Base-by-base conservation (phyloP, 2,329 filamentous ascomycete species). In the Claviceps pusilla region DNA sequence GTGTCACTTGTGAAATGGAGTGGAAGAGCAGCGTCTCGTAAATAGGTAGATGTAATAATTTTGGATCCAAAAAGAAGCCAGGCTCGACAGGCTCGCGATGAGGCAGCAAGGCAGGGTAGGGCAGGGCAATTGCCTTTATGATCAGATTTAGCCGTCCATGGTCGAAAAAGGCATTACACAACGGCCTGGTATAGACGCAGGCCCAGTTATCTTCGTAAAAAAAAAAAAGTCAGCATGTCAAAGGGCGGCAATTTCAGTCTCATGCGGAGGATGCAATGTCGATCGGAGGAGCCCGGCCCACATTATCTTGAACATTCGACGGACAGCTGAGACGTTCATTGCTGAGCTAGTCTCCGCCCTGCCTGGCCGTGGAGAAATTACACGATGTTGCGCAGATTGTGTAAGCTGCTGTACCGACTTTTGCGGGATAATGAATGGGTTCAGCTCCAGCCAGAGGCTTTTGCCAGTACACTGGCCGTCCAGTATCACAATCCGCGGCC, bases 221-320 rank as follows among this genome's bases (percentile, higher is more conserved):
- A 48, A 16, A 19, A 19, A 19, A n/a, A n/a, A n/a, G n/a, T n/a
- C n/a, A n/a, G n/a, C 35, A 19, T 50, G 35, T 29, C 48, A 29
- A 28, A 31, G 48, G 37, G 16, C 11, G 37, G 24, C 12, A 31
- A 39, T 47, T 29, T 19, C 11, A 16, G 31, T 29, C 45, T 16
- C 45, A 31, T 48, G 29, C 43, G 19, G 29, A 33, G 33, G 39
- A 54, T 19, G 48, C 47, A 48, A 28, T 51, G 41, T 42, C 43
- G 48, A 52, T 52, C 50, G 33, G 33, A 51, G 14, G 46, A 48
- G 46, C 47, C 47, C n/a, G 47, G 47, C 12, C 47, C 47, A 49
- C 47, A 49, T 49, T 9, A 33, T 37, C 47, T 48, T 16, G 14
- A 29, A 48, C 16, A 35, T 35, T 48, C 16, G 7, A 35, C 16